Conservation (phyloP, 2,329 filamentous ascomycete genomes). For the Arthrobotrys sphaeroides region DNA sequence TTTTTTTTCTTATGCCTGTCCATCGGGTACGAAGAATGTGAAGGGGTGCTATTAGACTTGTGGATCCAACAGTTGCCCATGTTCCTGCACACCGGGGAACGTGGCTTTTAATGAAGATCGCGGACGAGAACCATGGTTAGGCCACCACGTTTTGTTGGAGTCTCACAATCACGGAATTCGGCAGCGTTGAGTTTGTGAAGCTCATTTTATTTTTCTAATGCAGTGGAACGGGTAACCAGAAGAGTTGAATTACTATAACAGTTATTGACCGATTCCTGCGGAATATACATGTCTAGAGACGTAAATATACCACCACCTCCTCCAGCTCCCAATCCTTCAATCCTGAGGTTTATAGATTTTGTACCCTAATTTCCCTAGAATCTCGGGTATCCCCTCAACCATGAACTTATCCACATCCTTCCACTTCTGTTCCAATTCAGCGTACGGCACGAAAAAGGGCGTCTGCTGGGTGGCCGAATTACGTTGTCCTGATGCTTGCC, state of each 20-base stretch:
- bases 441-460: conserved; percentile 39
- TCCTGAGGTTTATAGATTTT: conserved; percentile 7
- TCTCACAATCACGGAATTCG: not conserved
- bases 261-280: no score
- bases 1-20: not conserved
- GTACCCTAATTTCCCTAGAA: conserved; percentile 25
- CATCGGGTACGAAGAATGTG: not conserved
- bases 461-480: conserved; percentile 31
- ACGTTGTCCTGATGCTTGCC: conserved; percentile 21
- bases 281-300: no score
- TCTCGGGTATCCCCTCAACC: conserved; percentile 31
- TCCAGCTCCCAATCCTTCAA: not conserved
- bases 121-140: not conserved
- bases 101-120: not conserved
- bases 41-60: not conserved
- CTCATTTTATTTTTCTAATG: no score
- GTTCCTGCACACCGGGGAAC: not conserved
- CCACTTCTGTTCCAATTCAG: conserved; percentile 44
- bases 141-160: not conserved
- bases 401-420: conserved; percentile 49
- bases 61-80: not conserved
- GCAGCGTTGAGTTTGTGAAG: not conserved
- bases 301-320: no score
- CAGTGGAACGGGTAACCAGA: no score
- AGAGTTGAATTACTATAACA: no score